These are phyloP conservation scores for Podaxis sp. DNA, from an alignment of 768 basidiomycete genomes.

Conservation along the genomic window DNA sequence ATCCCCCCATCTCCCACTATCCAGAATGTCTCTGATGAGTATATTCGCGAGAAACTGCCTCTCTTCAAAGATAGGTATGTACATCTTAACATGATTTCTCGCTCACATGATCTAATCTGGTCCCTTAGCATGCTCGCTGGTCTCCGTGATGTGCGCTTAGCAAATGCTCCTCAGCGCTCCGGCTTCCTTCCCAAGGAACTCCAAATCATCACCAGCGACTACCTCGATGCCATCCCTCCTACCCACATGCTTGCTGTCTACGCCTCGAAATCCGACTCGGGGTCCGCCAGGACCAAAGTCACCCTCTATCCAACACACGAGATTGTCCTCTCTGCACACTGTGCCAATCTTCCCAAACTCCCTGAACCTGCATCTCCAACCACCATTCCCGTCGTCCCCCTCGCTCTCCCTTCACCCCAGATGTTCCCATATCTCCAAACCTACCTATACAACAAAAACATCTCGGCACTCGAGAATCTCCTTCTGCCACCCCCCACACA, in stretches of 20 bases:
- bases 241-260: slow-evolving; percentile 59
- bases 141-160: slow-evolving; percentile 8
- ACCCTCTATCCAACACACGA: slow-evolving; percentile 68
- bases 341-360: slow-evolving; percentile 59
- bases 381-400: slow-evolving; percentile 57
- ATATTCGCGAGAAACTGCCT: slow-evolving; percentile 4
- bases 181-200: slow-evolving; percentile 20
- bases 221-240: slow-evolving; percentile 30
- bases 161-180: slow-evolving; percentile 9
- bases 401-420: slow-evolving; percentile 61
- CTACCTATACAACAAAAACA: slow-evolving; percentile 67
- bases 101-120: neutral
- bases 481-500: slow-evolving; percentile 39
- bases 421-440: slow-evolving; percentile 58
- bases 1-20: neutral
- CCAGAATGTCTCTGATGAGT: neutral
- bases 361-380: slow-evolving; percentile 35
- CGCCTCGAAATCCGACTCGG: slow-evolving; percentile 22
- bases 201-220: slow-evolving; percentile 23
- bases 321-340: slow-evolving; percentile 67
- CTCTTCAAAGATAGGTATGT: slow-evolving; percentile 12
- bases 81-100: neutral
- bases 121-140: slow-evolving; percentile 9
- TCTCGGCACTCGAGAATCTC: slow-evolving; percentile 45
- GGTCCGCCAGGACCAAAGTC: slow-evolving; percentile 25